phyloP scores from a whole-genome alignment of 345 rosid genomes.

The Limnanthes douglasii region DNA sequence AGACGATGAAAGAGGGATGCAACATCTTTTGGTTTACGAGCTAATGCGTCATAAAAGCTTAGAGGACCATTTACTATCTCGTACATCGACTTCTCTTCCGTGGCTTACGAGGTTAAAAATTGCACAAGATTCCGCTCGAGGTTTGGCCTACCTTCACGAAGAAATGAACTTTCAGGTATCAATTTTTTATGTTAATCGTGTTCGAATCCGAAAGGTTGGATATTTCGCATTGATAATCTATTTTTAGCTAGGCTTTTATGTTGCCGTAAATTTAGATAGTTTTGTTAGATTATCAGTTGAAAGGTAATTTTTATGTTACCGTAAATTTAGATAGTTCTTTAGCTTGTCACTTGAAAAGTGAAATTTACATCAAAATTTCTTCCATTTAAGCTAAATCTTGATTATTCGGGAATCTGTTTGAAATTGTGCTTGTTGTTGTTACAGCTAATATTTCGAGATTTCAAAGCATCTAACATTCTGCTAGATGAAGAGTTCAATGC shows the following conservation, averaged over 20 bases:
- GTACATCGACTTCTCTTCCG: conserved; percentile 31
- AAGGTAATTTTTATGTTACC: too few relatives aligned
- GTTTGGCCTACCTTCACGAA: conserved; percentile 90
- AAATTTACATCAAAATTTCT: too few relatives aligned
- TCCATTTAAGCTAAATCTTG: not conserved
- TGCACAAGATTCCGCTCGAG: conserved; percentile 86
- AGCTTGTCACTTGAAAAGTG: too few relatives aligned
- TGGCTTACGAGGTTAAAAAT: conserved; percentile 69
- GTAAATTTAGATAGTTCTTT: too few relatives aligned
- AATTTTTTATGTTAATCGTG: too few relatives aligned
- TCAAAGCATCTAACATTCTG: conserved; percentile 79
- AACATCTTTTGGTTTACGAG: conserved; percentile 74
- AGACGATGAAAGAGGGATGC: conserved; percentile 92
- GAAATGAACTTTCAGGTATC: conserved; percentile 91
- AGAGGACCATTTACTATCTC: conserved; percentile 67
- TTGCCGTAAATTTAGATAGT: too few relatives aligned
- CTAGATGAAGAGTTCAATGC: conserved; percentile 78
- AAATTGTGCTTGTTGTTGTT: not conserved
- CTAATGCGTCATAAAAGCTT: conserved; percentile 83
- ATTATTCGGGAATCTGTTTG: not conserved
- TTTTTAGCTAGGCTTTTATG: not conserved
- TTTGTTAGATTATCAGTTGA: too few relatives aligned
- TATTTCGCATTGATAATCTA: not conserved
- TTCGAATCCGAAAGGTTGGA: not conserved
- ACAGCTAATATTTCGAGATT: conserved; percentile 87